phyloP scores from a whole-genome alignment of 2,329 filamentous ascomycete species.

The Monilinia polystroma region DNA sequence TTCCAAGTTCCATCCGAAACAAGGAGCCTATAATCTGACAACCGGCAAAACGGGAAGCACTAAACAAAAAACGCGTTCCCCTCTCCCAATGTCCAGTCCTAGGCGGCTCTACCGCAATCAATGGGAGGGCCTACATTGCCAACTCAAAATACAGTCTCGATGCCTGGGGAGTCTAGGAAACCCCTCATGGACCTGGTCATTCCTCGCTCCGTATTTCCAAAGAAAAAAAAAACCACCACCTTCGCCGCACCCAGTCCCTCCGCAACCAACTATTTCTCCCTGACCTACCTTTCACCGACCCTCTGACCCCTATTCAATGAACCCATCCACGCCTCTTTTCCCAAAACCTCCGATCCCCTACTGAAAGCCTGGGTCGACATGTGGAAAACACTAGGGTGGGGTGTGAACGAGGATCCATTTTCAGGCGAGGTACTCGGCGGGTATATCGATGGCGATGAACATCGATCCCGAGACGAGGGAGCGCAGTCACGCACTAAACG shows the following conservation, averaged over 20 bases:
- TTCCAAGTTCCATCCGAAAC: too few relatives aligned
- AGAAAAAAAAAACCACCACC: slow-evolving; percentile 40
- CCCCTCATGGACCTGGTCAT: slow-evolving; percentile 42
- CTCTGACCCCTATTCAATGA: too few relatives aligned
- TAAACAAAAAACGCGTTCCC: neutral
- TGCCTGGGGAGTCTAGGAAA: slow-evolving; percentile 46
- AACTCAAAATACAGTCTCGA: slow-evolving; percentile 40
- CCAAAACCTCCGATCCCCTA: neutral
- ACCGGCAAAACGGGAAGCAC: neutral
- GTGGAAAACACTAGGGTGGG: neutral
- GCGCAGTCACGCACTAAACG: neutral
- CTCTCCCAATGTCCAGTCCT: slow-evolving; percentile 39
- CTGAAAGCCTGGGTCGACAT: neutral
- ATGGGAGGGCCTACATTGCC: slow-evolving; percentile 37
- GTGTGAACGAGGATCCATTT: neutral
- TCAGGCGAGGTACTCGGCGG: neutral
- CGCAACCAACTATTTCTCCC: too few relatives aligned
- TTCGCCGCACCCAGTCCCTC: slow-evolving; percentile 17
- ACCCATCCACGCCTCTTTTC: slow-evolving; percentile 11
- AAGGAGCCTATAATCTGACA: neutral
- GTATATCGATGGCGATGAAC: neutral
- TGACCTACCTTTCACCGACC: slow-evolving; percentile 8
- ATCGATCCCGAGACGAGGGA: neutral
- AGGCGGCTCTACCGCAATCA: slow-evolving; percentile 42
- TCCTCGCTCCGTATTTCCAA: slow-evolving; percentile 44